phyloP scores from a whole-genome alignment of 345 rosid species.

The Noccaea bulbosa region DNA sequence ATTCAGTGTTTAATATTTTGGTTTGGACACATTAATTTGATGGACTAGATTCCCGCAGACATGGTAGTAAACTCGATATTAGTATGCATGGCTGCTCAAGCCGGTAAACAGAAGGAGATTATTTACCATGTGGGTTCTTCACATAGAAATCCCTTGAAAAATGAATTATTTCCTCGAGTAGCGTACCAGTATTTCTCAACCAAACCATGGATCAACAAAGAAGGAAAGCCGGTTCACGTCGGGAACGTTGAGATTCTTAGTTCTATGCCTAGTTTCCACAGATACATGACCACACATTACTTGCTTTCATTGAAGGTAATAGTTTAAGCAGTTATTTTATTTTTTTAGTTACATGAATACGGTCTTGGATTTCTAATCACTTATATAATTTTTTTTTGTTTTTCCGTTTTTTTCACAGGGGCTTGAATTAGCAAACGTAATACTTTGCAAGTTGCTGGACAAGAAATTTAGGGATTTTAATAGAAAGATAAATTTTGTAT shows the following conservation, averaged over 20 bases:
- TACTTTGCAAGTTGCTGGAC: conserved; percentile 38
- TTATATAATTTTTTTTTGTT: neutral
- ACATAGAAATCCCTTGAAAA: conserved; percentile 52
- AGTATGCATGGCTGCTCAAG: conserved; percentile 60
- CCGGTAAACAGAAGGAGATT: conserved; percentile 31
- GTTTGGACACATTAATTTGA: neutral
- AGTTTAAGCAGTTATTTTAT: too few relatives aligned
- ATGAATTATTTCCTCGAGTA: conserved; percentile 48
- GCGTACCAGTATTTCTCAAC: conserved; percentile 56
- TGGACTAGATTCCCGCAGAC: conserved; percentile 73
- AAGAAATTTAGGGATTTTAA: neutral
- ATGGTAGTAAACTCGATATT: conserved; percentile 81
- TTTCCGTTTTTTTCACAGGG: conserved; percentile 31
- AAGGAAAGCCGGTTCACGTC: conserved; percentile 70
- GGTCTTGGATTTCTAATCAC: neutral
- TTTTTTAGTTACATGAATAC: neutral
- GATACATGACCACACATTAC: conserved; percentile 75
- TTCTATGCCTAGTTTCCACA: conserved; percentile 75
- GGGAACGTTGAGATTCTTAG: conserved; percentile 48
- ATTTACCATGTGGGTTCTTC: conserved; percentile 89
- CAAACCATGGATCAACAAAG: conserved; percentile 82
- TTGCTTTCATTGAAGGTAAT: conserved; percentile 63
- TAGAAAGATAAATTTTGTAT: conserved; percentile 19
- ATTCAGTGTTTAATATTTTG: neutral
- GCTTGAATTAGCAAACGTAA: conserved; percentile 32